Evolutionary conservation across 139 green algal genomes (phyloP).

Genomic region (Tetraselmis chui): DNA sequence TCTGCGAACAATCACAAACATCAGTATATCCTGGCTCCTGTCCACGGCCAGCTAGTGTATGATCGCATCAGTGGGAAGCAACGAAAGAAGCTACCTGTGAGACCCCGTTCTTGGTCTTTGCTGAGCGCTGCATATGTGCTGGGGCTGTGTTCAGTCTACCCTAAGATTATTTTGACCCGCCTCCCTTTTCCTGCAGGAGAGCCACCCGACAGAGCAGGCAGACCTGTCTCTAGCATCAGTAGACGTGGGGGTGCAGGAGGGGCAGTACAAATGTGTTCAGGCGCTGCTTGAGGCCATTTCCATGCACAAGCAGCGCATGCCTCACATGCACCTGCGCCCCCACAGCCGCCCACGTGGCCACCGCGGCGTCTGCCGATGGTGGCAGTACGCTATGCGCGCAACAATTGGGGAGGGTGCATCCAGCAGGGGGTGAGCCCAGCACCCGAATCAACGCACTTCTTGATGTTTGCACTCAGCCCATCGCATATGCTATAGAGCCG

Average conservation of each 20-base stretch:
- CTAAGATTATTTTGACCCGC: too few species aligned
- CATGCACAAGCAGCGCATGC: not conserved
- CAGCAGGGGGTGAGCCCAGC: not conserved
- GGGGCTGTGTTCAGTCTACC: too few species aligned
- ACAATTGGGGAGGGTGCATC: not conserved
- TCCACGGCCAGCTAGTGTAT: not conserved
- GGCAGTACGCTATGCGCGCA: not conserved
- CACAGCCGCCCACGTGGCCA: not conserved
- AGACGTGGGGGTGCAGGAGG: conserved; percentile 1
- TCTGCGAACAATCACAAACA: not conserved
- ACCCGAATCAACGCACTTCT: too few species aligned
- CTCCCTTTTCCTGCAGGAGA: not conserved
- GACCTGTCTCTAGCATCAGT: not conserved
- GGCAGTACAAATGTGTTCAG: conserved; percentile 67
- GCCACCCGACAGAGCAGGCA: not conserved
- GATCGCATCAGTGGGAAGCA: not conserved
- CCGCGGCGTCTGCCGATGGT: not conserved
- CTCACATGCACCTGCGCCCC: not conserved
- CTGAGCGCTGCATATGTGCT: too few species aligned
- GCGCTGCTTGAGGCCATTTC: conserved; percentile 59
- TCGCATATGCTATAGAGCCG: too few species aligned
- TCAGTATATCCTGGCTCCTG: not conserved
- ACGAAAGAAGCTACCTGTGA: not conserved
- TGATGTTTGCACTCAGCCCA: too few species aligned
- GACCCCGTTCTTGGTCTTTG: not conserved